Evolutionary conservation across 225 moss, liverwort and hornwort genomes (phyloP).

Genomic region (Marchantia paleacea): DNA sequence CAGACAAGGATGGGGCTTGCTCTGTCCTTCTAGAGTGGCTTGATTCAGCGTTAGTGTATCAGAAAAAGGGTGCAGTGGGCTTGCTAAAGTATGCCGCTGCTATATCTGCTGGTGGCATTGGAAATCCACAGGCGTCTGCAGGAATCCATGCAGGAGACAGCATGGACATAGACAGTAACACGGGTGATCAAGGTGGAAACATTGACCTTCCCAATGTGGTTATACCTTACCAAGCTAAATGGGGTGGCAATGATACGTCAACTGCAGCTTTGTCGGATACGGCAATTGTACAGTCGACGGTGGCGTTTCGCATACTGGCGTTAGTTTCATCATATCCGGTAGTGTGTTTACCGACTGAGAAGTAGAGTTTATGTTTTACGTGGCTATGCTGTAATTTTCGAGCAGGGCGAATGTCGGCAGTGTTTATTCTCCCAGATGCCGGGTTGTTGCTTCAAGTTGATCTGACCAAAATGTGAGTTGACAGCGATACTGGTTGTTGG

Average conservation of each 20-base stretch:
- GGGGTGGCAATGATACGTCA: slow-evolving; percentile 28
- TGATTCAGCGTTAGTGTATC: slow-evolving; percentile 85
- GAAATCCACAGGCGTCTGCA: slow-evolving; percentile 53
- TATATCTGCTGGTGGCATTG: slow-evolving; percentile 48
- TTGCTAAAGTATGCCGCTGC: slow-evolving; percentile 80
- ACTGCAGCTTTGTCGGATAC: slow-evolving; percentile 33
- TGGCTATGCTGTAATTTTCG: slow-evolving; percentile 1
- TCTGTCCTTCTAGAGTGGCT: slow-evolving; percentile 89
- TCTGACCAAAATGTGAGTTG: neutral
- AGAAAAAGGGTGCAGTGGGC: slow-evolving; percentile 75
- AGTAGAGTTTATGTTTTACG: neutral
- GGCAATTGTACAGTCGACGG: slow-evolving; percentile 39
- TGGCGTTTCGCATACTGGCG: slow-evolving; percentile 47
- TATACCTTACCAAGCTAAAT: slow-evolving; percentile 47
- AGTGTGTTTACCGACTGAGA: neutral
- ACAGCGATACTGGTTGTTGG: neutral
- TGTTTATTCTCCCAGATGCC: neutral
- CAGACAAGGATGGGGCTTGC: slow-evolving; percentile 42
- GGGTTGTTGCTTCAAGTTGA: neutral
- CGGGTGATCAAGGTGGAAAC: slow-evolving; percentile 57
- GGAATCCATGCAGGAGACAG: slow-evolving; percentile 58
- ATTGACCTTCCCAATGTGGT: slow-evolving; percentile 52
- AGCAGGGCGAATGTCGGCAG: neutral
- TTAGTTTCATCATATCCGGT: slow-evolving; percentile 44
- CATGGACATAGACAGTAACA: slow-evolving; percentile 64